Conservation (phyloP, 2,329 filamentous ascomycete genomes). For the Zopfia rhizophila region DNA sequence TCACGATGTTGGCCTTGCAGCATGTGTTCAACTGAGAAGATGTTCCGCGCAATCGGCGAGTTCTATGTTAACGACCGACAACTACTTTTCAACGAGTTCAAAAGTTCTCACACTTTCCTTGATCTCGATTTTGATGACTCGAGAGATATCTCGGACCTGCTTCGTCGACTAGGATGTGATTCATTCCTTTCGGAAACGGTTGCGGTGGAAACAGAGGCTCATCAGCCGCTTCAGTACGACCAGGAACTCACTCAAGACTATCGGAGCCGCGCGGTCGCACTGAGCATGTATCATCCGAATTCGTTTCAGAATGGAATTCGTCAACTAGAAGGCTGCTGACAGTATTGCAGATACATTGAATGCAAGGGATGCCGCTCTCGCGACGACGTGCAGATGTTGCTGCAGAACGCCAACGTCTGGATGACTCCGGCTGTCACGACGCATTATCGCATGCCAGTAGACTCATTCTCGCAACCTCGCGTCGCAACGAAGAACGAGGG, state of each 20-base stretch:
- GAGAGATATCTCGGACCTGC: constrained; percentile 7
- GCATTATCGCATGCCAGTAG: constrained; percentile 10
- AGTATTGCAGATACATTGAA: constrained; percentile 10
- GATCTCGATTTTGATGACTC: constrained; percentile 16
- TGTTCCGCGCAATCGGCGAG: no score
- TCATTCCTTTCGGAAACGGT: constrained; percentile 12
- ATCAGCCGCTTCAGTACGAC: constrained; percentile 8
- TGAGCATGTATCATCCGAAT: constrained; percentile 7
- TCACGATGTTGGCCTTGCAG: constrained; percentile 11
- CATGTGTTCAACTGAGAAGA: constrained; percentile 1
- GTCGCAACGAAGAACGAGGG: constrained; percentile 12
- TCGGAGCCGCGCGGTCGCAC: constrained; percentile 12
- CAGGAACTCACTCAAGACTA: constrained; percentile 7
- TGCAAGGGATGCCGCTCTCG: constrained; percentile 5
- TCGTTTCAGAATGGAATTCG: no score
- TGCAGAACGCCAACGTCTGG: constrained; percentile 10
- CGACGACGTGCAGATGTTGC: constrained; percentile 5
- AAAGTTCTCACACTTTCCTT: constrained; percentile 10
- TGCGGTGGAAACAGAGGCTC: constrained; percentile 6
- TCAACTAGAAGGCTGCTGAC: no score
- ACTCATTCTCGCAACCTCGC: constrained; percentile 8
- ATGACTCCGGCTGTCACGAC: constrained; percentile 11
- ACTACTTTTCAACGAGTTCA: constrained; percentile 16
- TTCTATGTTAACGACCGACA: constrained; percentile 21
- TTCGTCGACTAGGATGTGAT: constrained; percentile 8